phyloP scores from a whole-genome alignment of 2,329 filamentous ascomycete species.

The Colletotrichum sp. region DNA sequence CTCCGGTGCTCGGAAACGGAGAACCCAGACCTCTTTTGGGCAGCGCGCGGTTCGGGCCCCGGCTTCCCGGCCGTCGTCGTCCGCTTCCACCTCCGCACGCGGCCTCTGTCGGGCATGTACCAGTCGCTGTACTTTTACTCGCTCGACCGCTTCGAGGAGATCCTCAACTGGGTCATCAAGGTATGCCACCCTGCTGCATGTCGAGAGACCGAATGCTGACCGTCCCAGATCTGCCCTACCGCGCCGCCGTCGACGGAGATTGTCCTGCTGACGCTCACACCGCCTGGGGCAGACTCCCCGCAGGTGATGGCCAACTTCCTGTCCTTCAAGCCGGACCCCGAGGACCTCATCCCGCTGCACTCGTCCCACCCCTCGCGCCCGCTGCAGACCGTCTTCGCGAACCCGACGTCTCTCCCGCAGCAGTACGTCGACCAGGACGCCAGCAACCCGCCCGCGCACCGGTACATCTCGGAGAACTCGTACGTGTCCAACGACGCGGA shows the following conservation, averaged over 20 bases:
- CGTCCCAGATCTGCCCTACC: conserved; percentile 27
- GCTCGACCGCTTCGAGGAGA: conserved; percentile 46
- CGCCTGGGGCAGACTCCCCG: conserved; percentile 30
- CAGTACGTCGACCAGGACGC: conserved; percentile 48
- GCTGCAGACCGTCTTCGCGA: conserved; percentile 38
- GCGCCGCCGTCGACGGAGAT: conserved; percentile 45
- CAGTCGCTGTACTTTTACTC: conserved; percentile 51
- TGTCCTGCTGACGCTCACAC: conserved; percentile 37
- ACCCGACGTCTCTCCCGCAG: conserved; percentile 40
- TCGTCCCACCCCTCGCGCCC: conserved; percentile 12
- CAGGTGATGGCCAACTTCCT: conserved; percentile 42
- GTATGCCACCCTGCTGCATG: conserved; percentile 27
- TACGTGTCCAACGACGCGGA: conserved; percentile 54
- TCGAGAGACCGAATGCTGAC: background rate
- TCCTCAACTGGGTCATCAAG: conserved; percentile 52
- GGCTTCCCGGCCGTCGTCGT: conserved; percentile 60
- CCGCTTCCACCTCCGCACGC: conserved; percentile 50
- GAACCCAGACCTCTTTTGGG: conserved; percentile 63
- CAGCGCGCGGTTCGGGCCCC: conserved; percentile 57
- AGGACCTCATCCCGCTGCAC: conserved; percentile 1
- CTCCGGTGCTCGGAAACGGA: conserved; percentile 47
- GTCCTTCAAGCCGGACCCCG: conserved; percentile 41
- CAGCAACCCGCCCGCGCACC: conserved; percentile 53
- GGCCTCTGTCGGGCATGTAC: conserved; percentile 34
- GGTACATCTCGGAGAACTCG: conserved; percentile 56